Evolutionary conservation across 768 basidiomycete species (phyloP).

Genomic region (Fibroporia radiculosa): DNA sequence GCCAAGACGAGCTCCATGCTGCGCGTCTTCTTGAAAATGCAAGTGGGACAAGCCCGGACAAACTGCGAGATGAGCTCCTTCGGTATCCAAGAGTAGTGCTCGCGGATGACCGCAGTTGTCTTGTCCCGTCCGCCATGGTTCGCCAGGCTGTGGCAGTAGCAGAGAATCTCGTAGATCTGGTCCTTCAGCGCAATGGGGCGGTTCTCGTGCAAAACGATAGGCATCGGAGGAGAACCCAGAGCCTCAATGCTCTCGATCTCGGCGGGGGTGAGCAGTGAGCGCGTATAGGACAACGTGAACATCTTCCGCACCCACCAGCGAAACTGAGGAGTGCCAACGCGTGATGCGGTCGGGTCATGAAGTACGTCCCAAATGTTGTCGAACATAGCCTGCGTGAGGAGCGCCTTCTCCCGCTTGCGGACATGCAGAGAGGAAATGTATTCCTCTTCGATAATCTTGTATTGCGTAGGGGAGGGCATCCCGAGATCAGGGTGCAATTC

Average conservation of each 20-base stretch:
- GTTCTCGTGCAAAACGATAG: conserved; percentile 63
- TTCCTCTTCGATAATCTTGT: conserved; percentile 45
- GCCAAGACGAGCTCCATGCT: conserved; percentile 13
- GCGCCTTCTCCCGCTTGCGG: conserved; percentile 57
- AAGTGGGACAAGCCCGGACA: conserved; percentile 74
- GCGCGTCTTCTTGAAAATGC: conserved; percentile 39
- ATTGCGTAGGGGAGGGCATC: conserved; percentile 56
- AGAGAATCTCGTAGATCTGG: conserved; percentile 71
- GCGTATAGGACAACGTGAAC: conserved; percentile 44
- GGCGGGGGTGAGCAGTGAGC: conserved; percentile 12
- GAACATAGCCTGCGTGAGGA: conserved; percentile 65
- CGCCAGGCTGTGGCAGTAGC: conserved; percentile 58
- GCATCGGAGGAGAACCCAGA: conserved; percentile 9
- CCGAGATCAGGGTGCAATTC: conserved; percentile 27
- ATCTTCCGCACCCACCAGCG: conserved; percentile 81
- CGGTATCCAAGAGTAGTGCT: conserved; percentile 76
- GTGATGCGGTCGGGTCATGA: conserved; percentile 38
- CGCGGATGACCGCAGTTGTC: conserved; percentile 58
- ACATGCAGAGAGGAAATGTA: conserved; percentile 55
- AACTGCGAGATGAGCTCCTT: conserved; percentile 78
- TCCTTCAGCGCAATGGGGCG: conserved; percentile 71
- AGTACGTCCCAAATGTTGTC: conserved; percentile 68
- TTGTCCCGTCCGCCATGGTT: conserved; percentile 76
- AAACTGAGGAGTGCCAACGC: conserved; percentile 55
- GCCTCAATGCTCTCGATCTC: conserved; percentile 3